Evolutionary conservation across 179 eudicot species (phyloP).

Genomic region (Vitellaria paradoxa): DNA sequence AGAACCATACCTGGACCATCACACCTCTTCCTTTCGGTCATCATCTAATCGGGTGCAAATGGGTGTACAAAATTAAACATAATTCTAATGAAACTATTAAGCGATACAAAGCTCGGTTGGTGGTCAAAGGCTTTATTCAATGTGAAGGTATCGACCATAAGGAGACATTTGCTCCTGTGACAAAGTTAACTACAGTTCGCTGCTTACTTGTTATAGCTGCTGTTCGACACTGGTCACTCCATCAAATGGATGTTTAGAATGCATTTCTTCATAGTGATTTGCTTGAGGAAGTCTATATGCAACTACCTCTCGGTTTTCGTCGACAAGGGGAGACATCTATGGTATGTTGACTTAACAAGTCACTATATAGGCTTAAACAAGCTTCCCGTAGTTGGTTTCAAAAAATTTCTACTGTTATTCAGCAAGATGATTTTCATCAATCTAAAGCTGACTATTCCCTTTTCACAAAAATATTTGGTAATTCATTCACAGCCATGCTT

Average conservation of each 20-base stretch:
- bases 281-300: slow-evolving; percentile 2
- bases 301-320: background rate
- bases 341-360: background rate
- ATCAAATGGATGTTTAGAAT: background rate
- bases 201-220: slow-evolving; percentile 5
- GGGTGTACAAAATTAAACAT: slow-evolving; percentile 13
- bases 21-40: background rate
- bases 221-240: background rate
- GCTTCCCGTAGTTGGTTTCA: slow-evolving; percentile 1
- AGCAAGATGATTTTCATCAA: background rate
- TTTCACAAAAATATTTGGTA: background rate
- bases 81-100: slow-evolving; percentile 10
- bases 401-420: background rate
- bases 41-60: slow-evolving; percentile 8
- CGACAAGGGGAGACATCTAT: background rate
- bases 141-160: background rate
- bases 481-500: background rate
- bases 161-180: slow-evolving; percentile 3
- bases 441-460: slow-evolving; percentile 1
- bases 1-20: background rate
- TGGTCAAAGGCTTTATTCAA: slow-evolving; percentile 2
- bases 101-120: background rate
- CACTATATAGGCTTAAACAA: slow-evolving; percentile 4
- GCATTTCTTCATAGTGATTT: slow-evolving; percentile 11
- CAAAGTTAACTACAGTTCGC: background rate